Percentiles rank a stretch among this genome's conserved stretches.
Evolutionary conservation across 148 eudicot genomes (phyloP).

Genomic region (Rhododendron ferrugineum): DNA sequence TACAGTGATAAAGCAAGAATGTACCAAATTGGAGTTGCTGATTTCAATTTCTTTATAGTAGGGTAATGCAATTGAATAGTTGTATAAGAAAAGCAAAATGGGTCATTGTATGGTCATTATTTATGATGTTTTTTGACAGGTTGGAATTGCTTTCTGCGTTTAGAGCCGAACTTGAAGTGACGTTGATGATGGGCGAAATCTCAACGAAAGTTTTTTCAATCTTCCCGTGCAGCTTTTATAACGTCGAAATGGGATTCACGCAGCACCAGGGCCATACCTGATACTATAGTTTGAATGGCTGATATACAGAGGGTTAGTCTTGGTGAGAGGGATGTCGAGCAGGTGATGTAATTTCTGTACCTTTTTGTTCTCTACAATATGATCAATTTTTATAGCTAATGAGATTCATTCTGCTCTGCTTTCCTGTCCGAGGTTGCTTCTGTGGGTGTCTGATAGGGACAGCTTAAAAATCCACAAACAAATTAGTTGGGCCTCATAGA

Average conservation of each 20-base stretch:
- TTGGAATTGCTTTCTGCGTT: background rate
- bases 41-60: background rate
- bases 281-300: constrained; percentile 24
- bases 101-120: background rate
- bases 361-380: background rate
- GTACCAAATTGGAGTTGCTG: background rate
- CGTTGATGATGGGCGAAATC: background rate
- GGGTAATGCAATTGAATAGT: background rate
- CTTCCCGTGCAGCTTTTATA: constrained; percentile 5
- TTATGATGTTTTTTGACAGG: constrained; percentile 5
- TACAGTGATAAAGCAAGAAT: background rate
- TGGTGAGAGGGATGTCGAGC: constrained; percentile 28
- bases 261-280: constrained; percentile 4
- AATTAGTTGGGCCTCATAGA: constrained; percentile 1
- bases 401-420: background rate
- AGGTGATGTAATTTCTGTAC: constrained; percentile 15
- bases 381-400: background rate
- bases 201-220: background rate
- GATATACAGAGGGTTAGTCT: constrained; percentile 20
- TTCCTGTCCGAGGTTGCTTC: background rate
- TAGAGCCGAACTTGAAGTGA: background rate
- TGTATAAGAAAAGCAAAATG: background rate
- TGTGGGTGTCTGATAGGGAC: background rate
- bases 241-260: constrained; percentile 1
- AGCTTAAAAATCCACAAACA: background rate